Evolutionary conservation across 306 rosid species (phyloP).

Genomic region (Vigna unguiculata): DNA sequence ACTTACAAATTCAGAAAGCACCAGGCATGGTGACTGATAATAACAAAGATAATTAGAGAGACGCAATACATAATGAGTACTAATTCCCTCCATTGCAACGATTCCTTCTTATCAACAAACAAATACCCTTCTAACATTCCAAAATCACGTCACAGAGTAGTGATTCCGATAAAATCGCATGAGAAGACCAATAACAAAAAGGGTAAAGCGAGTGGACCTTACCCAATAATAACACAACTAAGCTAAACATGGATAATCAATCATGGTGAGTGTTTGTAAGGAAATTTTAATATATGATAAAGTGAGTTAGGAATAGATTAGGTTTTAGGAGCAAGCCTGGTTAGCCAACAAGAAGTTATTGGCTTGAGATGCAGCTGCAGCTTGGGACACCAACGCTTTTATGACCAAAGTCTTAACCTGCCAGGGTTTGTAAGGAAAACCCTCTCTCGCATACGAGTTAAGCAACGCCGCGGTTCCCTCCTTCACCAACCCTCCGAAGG

Average conservation of each 20-base stretch:
- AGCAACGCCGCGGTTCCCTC: conserved; percentile 78
- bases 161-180: conserved; percentile 3
- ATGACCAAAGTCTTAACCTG: conserved; percentile 88
- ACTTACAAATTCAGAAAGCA: not conserved
- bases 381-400: conserved; percentile 68
- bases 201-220: not conserved
- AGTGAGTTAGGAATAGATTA: conserved; percentile 2
- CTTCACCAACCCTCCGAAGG: conserved; percentile 67
- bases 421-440: conserved; percentile 79
- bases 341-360: conserved; percentile 67
- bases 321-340: conserved; percentile 53
- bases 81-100: not conserved
- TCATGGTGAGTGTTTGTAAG: not conserved
- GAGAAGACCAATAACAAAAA: not conserved
- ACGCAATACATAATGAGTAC: not conserved
- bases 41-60: not conserved
- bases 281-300: too few species aligned
- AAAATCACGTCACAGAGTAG: conserved; percentile 16
- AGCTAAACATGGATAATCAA: not conserved
- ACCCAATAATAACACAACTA: not conserved
- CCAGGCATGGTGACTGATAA: not conserved
- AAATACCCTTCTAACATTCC: not conserved
- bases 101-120: not conserved
- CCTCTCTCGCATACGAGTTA: conserved; percentile 74
- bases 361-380: conserved; percentile 67